Evolutionary conservation across 1,284 basidiomycete species (phyloP), one percentile per base, ranked within the genome.

Genomic region (Irpex sp.): DNA sequence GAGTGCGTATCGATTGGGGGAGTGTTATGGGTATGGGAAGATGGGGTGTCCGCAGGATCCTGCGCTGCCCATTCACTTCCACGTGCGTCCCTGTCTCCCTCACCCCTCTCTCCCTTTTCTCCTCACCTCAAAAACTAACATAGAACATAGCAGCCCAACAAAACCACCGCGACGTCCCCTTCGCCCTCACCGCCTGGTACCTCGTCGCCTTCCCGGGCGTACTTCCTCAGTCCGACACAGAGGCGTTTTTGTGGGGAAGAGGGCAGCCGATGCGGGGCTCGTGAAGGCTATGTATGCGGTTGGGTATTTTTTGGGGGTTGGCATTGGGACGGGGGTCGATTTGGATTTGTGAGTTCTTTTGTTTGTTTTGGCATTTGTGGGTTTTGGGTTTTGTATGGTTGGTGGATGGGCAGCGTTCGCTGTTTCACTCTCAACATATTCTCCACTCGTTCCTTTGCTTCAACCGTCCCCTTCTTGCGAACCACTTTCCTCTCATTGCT

Each of bases 11-110:
- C 89, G 95, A 68, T 78, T 99, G 61, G 96, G 96, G 53, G 96
- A 99, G 77, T 98, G 96, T 76, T 99, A 99, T 75, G 96, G 99
- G 79, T 99, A 98, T 76, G 97, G 96, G 48, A 95, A 95, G 80
- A 92, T 98, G 88, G 95, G 94, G 14, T 99, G 96, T 71, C 96
- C 96, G n/a, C 92, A 96, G 72, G 96, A 99, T 74, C 87, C 95
- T 1, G 96, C 97, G 19, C 80, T 99, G 61, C 96, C 93, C 56
- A 99, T 99, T 70, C 96, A 99, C 77, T 99, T 98, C 78, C 99
- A 99, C 76, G 94, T 95, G 74, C 73, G 91, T 79, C 12, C 23
- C 16, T 42, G 10, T 42, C 39, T 42, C 39, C 10, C 16, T 9
- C 16, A 9, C 16, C 9, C 39, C 10, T 9, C 16, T 42, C 39